These are phyloP conservation scores for Globisporangium polare DNA, from an alignment of 352 stramenopile genomes.

Conservation along the genomic window DNA sequence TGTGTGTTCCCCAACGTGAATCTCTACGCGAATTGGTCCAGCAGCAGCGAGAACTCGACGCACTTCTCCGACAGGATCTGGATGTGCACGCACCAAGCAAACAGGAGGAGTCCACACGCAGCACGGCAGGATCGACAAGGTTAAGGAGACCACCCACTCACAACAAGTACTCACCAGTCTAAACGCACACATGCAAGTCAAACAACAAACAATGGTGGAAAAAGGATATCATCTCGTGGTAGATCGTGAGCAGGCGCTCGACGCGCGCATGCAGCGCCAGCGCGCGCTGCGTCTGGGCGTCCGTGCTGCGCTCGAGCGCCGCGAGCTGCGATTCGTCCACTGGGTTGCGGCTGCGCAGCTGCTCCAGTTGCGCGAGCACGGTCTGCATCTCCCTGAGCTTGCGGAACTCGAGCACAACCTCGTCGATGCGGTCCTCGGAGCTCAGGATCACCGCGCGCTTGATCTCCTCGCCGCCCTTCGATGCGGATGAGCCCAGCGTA, in stretches of 20 bases:
- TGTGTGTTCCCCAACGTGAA: neutral
- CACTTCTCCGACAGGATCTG: slow-evolving; percentile 68
- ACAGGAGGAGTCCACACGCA: too few relatives aligned
- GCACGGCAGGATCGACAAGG: slow-evolving; percentile 13
- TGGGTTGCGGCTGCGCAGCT: slow-evolving; percentile 27
- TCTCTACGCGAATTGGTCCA: slow-evolving; percentile 36
- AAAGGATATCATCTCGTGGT: slow-evolving; percentile 62
- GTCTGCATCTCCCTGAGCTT: slow-evolving; percentile 43
- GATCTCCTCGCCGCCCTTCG: slow-evolving; percentile 35
- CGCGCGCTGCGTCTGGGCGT: slow-evolving; percentile 36
- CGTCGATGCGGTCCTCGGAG: slow-evolving; percentile 38
- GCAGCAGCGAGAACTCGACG: slow-evolving; percentile 52
- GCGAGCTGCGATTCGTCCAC: slow-evolving; percentile 20
- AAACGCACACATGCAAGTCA: neutral
- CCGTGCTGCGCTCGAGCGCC: slow-evolving; percentile 28
- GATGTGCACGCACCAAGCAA: slow-evolving; percentile 20
- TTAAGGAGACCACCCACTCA: neutral
- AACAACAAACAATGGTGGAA: slow-evolving; percentile 7
- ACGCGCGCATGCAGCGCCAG: slow-evolving; percentile 44
- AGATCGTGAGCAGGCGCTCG: slow-evolving; percentile 43
- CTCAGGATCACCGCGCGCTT: slow-evolving; percentile 62
- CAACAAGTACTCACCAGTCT: neutral
- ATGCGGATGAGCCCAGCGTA: slow-evolving; percentile 18
- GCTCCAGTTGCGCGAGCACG: slow-evolving; percentile 35
- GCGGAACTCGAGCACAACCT: slow-evolving; percentile 31